These are phyloP conservation scores for Hemisphaericaspora xylofermentans DNA, from an alignment of 1,139 yeast genomes.

Conservation along the genomic window DNA sequence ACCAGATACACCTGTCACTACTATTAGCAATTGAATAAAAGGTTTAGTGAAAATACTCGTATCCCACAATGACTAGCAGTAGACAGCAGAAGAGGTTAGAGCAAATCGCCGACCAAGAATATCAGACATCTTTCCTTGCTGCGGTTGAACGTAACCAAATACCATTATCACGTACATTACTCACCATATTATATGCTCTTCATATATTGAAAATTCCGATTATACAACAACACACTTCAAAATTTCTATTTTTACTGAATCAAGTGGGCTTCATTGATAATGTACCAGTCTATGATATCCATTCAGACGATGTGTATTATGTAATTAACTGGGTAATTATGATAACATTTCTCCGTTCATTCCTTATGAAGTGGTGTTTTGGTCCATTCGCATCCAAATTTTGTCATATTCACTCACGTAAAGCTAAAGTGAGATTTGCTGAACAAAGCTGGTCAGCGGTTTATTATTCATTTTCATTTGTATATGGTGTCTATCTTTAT, in stretches of 20 bases:
- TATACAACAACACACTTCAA: slow-evolving; percentile 29
- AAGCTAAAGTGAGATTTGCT: slow-evolving; percentile 65
- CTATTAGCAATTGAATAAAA: too few relatives aligned
- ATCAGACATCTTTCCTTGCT: slow-evolving; percentile 28
- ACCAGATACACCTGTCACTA: too few relatives aligned
- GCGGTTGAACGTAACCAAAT: slow-evolving; percentile 42
- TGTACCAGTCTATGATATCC: slow-evolving; percentile 49
- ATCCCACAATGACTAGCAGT: background rate
- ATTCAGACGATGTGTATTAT: slow-evolving; percentile 54
- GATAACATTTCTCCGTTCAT: slow-evolving; percentile 59
- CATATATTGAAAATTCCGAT: slow-evolving; percentile 22
- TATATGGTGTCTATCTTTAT: slow-evolving; percentile 59
- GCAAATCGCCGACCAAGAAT: slow-evolving; percentile 11
- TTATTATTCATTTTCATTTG: slow-evolving; percentile 60
- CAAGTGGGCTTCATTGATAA: slow-evolving; percentile 24
- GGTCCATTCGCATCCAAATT: slow-evolving; percentile 54
- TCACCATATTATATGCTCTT: slow-evolving; percentile 27
- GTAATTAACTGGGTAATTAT: slow-evolving; percentile 56
- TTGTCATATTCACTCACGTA: slow-evolving; percentile 47
- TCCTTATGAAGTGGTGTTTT: slow-evolving; percentile 56
- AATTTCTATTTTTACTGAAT: slow-evolving; percentile 54
- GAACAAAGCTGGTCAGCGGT: slow-evolving; percentile 83
- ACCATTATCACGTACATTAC: slow-evolving; percentile 30
- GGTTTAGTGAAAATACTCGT: too few relatives aligned
- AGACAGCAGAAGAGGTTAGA: background rate